Conservation (phyloP, 2,329 filamentous ascomycete genomes). For the Hypomyces perniciosus region DNA sequence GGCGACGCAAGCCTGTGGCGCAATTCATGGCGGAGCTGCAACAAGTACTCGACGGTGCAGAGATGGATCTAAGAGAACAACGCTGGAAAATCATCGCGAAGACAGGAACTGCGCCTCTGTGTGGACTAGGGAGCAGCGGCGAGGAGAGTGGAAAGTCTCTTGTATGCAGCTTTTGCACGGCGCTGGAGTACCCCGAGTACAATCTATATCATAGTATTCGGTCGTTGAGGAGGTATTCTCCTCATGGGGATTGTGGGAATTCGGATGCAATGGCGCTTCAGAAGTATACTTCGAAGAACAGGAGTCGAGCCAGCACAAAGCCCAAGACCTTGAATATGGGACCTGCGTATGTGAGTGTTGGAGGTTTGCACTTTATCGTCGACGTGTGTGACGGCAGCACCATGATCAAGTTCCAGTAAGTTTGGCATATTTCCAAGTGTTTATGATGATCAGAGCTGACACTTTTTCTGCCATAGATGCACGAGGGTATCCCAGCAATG, state of each 20-base stretch:
- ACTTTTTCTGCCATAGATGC: background rate
- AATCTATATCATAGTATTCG: background rate
- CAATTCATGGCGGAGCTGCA: background rate
- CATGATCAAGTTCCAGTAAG: slow-evolving; percentile 9
- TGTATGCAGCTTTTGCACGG: background rate
- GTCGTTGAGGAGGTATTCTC: background rate
- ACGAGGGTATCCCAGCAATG: background rate
- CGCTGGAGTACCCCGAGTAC: background rate
- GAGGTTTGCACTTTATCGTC: slow-evolving; percentile 9
- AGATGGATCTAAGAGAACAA: background rate
- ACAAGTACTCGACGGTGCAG: background rate
- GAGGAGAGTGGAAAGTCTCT: background rate
- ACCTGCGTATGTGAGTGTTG: slow-evolving; percentile 3
- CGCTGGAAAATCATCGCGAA: background rate
- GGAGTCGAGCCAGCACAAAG: background rate
- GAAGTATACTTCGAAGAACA: background rate
- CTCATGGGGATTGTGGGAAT: background rate
- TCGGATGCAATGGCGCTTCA: background rate
- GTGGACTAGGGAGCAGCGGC: background rate
- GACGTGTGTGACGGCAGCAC: slow-evolving; percentile 2
- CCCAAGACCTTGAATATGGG: background rate
- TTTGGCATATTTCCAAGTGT: background rate
- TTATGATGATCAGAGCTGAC: too few species aligned
- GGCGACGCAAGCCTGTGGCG: background rate
- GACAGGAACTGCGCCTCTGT: background rate